phyloP scores from a whole-genome alignment of 2,329 filamentous ascomycete genomes.

The Byssochlamys sp. region DNA sequence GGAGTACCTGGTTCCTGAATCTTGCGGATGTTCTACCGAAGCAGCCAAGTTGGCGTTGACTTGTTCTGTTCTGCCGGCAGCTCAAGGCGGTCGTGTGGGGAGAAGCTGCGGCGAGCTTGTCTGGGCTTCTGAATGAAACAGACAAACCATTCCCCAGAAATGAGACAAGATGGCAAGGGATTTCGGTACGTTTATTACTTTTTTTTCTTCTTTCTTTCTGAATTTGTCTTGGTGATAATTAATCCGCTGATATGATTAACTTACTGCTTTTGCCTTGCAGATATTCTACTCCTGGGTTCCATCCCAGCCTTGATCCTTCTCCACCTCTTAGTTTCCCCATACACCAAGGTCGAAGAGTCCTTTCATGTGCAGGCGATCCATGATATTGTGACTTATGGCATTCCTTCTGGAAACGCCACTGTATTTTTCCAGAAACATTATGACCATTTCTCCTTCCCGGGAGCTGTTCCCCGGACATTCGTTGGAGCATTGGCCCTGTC shows the following conservation, averaged over 20 bases:
- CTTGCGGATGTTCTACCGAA: neutral
- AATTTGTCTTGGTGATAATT: neutral
- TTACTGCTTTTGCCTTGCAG: constrained; percentile 21
- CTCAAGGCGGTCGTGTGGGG: neutral
- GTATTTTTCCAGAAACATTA: constrained; percentile 55
- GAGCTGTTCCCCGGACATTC: constrained; percentile 84
- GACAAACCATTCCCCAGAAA: neutral
- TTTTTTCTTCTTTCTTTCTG: neutral
- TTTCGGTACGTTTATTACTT: constrained; percentile 1
- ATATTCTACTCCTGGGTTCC: constrained; percentile 38
- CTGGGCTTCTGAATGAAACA: neutral
- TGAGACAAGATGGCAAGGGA: constrained; percentile 5
- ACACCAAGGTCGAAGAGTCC: constrained; percentile 96
- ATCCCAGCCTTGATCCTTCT: constrained; percentile 56
- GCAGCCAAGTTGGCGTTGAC: constrained; percentile 6
- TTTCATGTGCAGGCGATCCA: constrained; percentile 94
- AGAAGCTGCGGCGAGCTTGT: neutral
- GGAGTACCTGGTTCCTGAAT: neutral
- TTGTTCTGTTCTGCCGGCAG: constrained; percentile 4
- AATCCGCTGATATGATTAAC: neutral
- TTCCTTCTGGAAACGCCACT: constrained; percentile 50
- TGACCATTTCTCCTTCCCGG: constrained; percentile 84
- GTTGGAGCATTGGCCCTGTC: constrained; percentile 70
- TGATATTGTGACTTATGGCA: constrained; percentile 74
- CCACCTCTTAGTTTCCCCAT: constrained; percentile 67